Evolutionary conservation across 805 yeast genomes (phyloP), one percentile per base, ranked within the genome.

Genomic region (Candida oleophila): DNA sequence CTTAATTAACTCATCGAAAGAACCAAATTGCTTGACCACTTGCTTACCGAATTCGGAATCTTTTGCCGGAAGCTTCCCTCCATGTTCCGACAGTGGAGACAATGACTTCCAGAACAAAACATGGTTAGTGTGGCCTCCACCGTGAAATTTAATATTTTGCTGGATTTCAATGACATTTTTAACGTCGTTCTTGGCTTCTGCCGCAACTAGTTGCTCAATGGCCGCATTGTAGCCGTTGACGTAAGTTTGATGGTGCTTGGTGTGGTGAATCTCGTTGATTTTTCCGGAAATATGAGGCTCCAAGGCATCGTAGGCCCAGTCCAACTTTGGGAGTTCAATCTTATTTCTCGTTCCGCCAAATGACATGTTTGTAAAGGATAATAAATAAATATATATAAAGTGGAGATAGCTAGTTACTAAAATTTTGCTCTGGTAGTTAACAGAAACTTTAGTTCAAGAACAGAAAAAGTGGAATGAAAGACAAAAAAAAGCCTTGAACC

Each of bases 11-110:
- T 64, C 61, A 30, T 69, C 77, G 46, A 75, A 62, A 7, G 76
- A 70, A 15, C 81, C 81, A 49, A 61, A 76, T 55, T 76, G 80
- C 39, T 55, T 61, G 19, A 46, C 54, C 40, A 76, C 70, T 48
- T 61, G 62, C 53, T 60, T 58, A 48, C 70, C 76, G 41, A 76
- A 60, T 22, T 65, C 70, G 3, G 69, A 57, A 38, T 79, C 76
- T 38, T 76, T 48, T 14, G 55, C 32, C 44, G 88, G 83, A 35
- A 73, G 66, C 59, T 76, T 75, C 62, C 96, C 97, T 18, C 81
- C 81, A 41, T 74, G 74, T 47, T 62, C 62, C 47, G 62, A 64
- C 47, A 55, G 63, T 16, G 81, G 80, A 7, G 78, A 69, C 59
- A 76, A 67, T 55, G 68, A 73, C 52, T 74, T 72, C 78, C 78